Conservation (phyloP, 768 basidiomycete species). For the Crassisporium funariophilum region DNA sequence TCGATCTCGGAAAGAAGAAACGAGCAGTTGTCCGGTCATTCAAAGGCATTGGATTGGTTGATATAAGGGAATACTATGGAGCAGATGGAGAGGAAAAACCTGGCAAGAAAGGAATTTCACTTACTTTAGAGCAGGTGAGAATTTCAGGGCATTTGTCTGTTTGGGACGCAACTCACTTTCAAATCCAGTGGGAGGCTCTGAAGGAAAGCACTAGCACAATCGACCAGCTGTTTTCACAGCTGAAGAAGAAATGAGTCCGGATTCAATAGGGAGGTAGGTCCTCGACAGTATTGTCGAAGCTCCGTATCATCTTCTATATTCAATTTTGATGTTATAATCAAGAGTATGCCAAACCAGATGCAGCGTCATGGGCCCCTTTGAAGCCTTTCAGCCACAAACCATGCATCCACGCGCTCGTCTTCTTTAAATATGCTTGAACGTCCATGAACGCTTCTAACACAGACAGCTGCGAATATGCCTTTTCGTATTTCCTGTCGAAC, state of each 20-base stretch:
- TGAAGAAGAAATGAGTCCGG: constrained; percentile 29
- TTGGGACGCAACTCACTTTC: background rate
- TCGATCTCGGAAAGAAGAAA: constrained; percentile 74
- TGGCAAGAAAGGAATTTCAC: constrained; percentile 79
- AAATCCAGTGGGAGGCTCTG: constrained; percentile 57
- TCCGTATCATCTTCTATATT: constrained; percentile 2
- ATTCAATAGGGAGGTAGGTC: background rate
- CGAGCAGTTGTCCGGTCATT: constrained; percentile 56
- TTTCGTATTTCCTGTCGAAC: constrained; percentile 58
- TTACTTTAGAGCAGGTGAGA: constrained; percentile 62
- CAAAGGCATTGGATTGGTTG: constrained; percentile 58
- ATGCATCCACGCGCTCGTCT: constrained; percentile 61
- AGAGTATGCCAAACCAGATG: constrained; percentile 59
- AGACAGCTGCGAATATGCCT: constrained; percentile 47
- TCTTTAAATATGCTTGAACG: constrained; percentile 54
- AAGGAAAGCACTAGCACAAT: constrained; percentile 46
- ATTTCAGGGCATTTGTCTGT: background rate
- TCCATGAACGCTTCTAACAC: constrained; percentile 68
- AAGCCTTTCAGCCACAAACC: constrained; percentile 63
- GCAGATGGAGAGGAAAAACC: constrained; percentile 62
- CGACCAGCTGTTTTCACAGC: constrained; percentile 49
- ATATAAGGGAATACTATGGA: constrained; percentile 76
- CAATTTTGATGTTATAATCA: constrained; percentile 3
- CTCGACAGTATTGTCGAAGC: background rate
- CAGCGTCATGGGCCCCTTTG: constrained; percentile 68